Base-by-base conservation (phyloP, 1,139 yeast species). In the Zygosaccharomyces sapae region DNA sequence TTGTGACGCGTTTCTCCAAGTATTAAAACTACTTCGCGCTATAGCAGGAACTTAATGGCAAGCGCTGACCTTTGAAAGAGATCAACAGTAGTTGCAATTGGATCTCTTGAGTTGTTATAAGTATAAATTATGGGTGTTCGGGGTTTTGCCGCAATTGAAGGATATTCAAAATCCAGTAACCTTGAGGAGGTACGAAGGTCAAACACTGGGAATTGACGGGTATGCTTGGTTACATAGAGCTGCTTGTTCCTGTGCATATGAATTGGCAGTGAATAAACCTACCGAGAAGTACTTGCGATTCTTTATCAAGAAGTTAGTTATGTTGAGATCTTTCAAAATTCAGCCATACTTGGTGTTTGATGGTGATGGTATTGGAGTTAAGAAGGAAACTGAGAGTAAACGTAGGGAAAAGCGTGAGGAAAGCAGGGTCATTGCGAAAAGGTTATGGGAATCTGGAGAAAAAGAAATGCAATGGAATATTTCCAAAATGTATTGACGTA, bases 141-240 rank as follows among this genome's bases (percentile, higher is more conserved):
- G 31, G 96, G 96, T 0, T 72, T 76, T 88, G 41, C 89, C 86
- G 12, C 79, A 77, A 52, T 72, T 90, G 54, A 86, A 83, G 61
- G 80, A 85, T 39, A 83, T 86, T 37, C 95, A 86, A 59, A 75
- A 75, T 44, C 73, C 77, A 0, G 74, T 78, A 2, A 68, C 83
- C 1, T 68, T 90, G 33, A 75, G 76, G 47, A 69, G 77, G 38
- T 87, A 81, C 64, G 68, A 79, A 12, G 97, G 96, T 1, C 76
- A 81, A 59, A 81, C 88, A 0, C 70, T 94, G 40, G 99, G 96
- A 0, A 83, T 94, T 19, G 99, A 94, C 63, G 92, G 96, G 0
- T 94, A 89, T 62, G 92, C 97, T 1, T 94, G 99, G 99, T 75
- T 94, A 8, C 98, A 94, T 67, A 79, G 88, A 52, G 90, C 95